Evolutionary conservation across 257 asterid species (phyloP), one percentile per base, ranked within the genome.

Genomic region (Penstemon davidsonii): DNA sequence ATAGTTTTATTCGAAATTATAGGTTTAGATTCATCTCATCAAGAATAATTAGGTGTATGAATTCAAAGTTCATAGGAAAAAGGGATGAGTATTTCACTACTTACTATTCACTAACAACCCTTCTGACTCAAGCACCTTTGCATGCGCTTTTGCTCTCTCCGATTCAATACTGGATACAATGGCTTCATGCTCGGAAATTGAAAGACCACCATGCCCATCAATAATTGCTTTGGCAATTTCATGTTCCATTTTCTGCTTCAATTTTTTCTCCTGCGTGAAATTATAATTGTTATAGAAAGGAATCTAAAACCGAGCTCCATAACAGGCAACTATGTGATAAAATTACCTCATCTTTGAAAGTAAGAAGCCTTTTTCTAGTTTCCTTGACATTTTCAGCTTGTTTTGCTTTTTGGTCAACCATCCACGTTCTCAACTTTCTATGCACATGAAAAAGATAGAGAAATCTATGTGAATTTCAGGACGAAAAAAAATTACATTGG

Each of bases 391-490:
- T 78, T 71, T 70, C 82, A 68, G 83, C 83, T 75, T 47, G 62
- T 66, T 81, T 66, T 11, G 70, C 25, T 60, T 70, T 76, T 71
- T 87, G 87, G 43, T 78, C 82, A 4, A 83, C 91, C 7, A 94
- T 87, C 96, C 96, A 91, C 41, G 69, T 67, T 67, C 97, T 76
- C 67, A 84, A 15, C 75, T 64, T 84, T 63, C 98, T 91, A 74
- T 9, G 56, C 60, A 78, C 18, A 52, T 4, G 64, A 38, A 57
- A 75, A 64, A 62, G 61, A 36, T 4, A 2, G 18, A 11, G 53
- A 60, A 53, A 68, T 56, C 15, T 50, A 41, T 3, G 44, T 51
- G 8, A 59, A 19, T 43, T 65, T 42, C 40, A 42, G 36, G 18
- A 15, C 7, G 10, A 37, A 62, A 62, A 47, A 54, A 10, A 37